Conservation (phyloP, 148 eudicot genomes). For the Diospyros lotus region DNA sequence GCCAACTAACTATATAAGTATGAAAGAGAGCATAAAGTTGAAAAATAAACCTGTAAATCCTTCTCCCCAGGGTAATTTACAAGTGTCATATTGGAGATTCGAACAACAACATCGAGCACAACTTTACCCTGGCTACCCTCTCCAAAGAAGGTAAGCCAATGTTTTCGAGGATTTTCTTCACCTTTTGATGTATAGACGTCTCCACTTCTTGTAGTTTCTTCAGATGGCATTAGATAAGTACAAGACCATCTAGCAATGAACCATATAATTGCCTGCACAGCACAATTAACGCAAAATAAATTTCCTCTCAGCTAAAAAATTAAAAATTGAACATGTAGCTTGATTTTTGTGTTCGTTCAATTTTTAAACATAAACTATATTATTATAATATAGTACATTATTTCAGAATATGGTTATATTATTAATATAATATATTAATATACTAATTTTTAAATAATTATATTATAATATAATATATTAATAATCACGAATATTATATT, state of each 20-base stretch:
- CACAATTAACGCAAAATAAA: constrained; percentile 5
- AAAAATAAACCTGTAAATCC: constrained; percentile 63
- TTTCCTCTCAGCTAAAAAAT: too few species aligned
- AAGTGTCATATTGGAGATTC: constrained; percentile 62
- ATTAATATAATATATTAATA: too few species aligned
- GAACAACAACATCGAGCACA: constrained; percentile 60
- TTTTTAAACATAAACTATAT: too few species aligned
- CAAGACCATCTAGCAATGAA: constrained; percentile 91
- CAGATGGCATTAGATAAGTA: constrained; percentile 73
- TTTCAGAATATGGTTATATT: too few species aligned
- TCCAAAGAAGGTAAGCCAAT: constrained; percentile 54
- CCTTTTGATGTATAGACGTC: constrained; percentile 20
- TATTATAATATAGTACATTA: too few species aligned
- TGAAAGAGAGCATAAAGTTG: constrained; percentile 3
- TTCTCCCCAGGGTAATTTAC: constrained; percentile 86
- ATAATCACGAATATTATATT: too few species aligned
- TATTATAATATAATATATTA: too few species aligned
- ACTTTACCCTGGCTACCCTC: constrained; percentile 62
- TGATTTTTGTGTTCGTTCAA: too few species aligned
- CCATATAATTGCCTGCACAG: constrained; percentile 82
- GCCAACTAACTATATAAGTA: background rate
- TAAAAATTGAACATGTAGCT: too few species aligned
- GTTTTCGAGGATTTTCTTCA: constrained; percentile 35
- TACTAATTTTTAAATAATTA: too few species aligned
- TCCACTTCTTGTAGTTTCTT: constrained; percentile 35